Evolutionary conservation across 257 asterid species (phyloP).

Genomic region (Rhazya stricta): DNA sequence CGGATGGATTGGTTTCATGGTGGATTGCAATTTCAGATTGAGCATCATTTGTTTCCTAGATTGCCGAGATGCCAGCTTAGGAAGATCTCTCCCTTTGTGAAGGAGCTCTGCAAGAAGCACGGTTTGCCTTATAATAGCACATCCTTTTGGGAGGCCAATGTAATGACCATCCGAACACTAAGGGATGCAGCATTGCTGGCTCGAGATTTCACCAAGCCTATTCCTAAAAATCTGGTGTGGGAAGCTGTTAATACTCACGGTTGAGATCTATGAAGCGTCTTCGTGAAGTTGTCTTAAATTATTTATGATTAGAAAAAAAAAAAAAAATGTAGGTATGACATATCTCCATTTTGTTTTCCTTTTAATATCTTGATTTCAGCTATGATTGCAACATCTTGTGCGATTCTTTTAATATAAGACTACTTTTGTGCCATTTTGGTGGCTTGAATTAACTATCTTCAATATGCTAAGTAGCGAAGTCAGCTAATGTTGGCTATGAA

Average conservation of each 20-base stretch:
- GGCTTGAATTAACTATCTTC: background rate
- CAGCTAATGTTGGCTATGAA: constrained; percentile 1
- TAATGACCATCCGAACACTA: constrained; percentile 46
- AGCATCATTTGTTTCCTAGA: constrained; percentile 81
- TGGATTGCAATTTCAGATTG: constrained; percentile 82
- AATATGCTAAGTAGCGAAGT: background rate
- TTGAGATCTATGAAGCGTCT: constrained; percentile 23
- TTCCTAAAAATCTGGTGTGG: constrained; percentile 76
- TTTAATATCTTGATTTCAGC: constrained; percentile 3
- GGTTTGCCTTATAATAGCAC: constrained; percentile 54
- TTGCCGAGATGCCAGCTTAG: constrained; percentile 72
- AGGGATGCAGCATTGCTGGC: constrained; percentile 75
- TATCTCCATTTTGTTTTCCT: constrained; percentile 14
- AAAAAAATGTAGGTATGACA: background rate
- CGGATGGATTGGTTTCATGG: constrained; percentile 99
- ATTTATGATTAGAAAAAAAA: background rate
- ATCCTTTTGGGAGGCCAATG: constrained; percentile 69
- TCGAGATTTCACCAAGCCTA: constrained; percentile 55
- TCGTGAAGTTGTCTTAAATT: background rate
- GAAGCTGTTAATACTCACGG: constrained; percentile 86
- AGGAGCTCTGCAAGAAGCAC: constrained; percentile 81
- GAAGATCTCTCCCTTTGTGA: constrained; percentile 59
- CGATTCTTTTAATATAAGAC: background rate
- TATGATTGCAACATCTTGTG: background rate
- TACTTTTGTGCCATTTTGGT: background rate